A percentile compares a stretch with the other conserved stretches of the same genome.
Evolutionary conservation across 495 filamentous ascomycete genomes (phyloP).

Genomic region (Daldinia grandis): DNA sequence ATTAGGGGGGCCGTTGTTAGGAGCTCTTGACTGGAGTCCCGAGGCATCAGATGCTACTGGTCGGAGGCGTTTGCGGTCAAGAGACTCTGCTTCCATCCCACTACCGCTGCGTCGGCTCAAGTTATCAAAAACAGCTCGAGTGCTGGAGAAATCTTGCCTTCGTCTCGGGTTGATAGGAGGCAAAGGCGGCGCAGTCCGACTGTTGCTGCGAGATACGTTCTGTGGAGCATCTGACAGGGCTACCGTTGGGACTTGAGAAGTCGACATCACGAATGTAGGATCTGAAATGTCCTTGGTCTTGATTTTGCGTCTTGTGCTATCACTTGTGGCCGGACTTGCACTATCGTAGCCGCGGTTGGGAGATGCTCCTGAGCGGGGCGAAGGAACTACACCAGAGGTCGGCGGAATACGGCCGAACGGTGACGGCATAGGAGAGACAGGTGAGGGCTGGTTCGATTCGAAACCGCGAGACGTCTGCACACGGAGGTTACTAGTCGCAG

Average conservation of each 20-base stretch:
- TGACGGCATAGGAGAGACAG: constrained; percentile 54
- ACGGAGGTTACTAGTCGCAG: constrained; percentile 45
- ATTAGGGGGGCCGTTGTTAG: constrained; percentile 50
- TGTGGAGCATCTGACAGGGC: constrained; percentile 59
- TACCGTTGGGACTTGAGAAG: constrained; percentile 74
- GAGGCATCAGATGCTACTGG: constrained; percentile 62
- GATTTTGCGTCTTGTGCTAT: constrained; percentile 67
- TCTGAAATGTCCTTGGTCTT: constrained; percentile 84
- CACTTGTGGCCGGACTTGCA: constrained; percentile 33
- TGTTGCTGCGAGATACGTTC: constrained; percentile 42
- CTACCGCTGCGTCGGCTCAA: constrained; percentile 54
- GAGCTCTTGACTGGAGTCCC: constrained; percentile 50
- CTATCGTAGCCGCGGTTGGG: constrained; percentile 39
- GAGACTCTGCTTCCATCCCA: constrained; percentile 40
- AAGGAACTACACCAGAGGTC: constrained; percentile 51
- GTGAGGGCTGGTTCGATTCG: constrained; percentile 55
- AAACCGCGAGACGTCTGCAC: constrained; percentile 45
- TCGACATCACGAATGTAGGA: constrained; percentile 79
- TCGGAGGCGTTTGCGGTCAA: constrained; percentile 59
- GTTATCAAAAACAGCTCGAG: constrained; percentile 62
- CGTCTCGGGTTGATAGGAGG: constrained; percentile 77
- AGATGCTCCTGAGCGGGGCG: constrained; percentile 44
- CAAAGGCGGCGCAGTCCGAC: constrained; percentile 64
- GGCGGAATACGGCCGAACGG: constrained; percentile 67
- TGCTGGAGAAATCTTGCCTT: constrained; percentile 63